phyloP scores from a whole-genome alignment of 208 protist species.

The Polymyxa betae region DNA sequence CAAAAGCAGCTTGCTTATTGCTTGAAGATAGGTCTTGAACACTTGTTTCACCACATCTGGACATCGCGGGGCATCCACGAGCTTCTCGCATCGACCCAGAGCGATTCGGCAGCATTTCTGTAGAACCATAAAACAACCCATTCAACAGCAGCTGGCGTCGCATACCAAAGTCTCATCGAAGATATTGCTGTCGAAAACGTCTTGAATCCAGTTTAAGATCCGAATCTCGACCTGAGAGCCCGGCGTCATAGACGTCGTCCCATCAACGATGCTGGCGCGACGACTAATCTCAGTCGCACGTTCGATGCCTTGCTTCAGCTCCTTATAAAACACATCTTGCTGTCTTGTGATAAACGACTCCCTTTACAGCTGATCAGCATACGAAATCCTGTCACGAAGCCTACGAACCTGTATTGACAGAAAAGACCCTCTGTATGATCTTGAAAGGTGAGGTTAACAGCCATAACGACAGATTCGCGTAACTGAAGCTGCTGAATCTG shows the following conservation, averaged over 20 bases:
- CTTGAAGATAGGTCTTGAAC: neutral
- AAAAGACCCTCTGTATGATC: neutral
- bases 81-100: neutral
- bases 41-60: neutral
- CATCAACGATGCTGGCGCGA: no score
- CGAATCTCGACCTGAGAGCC: neutral
- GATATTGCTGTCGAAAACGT: neutral
- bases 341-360: neutral
- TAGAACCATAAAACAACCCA: no score
- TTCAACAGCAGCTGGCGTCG: no score
- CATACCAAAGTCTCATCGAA: no score
- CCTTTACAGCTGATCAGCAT: no score
- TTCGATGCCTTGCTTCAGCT: neutral
- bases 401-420: neutral
- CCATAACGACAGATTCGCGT: neutral
- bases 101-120: neutral
- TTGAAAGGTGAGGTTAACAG: neutral
- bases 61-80: neutral
- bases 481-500: neutral
- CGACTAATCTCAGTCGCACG: neutral
- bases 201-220: neutral
- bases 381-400: no score
- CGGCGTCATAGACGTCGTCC: neutral
- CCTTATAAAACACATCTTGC: neutral
- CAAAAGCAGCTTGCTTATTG: neutral